A percentile compares a stretch with the other conserved stretches of the same genome.
Conservation (phyloP, 441 rosid genomes). For the Pelargonium cotyledonis region DNA sequence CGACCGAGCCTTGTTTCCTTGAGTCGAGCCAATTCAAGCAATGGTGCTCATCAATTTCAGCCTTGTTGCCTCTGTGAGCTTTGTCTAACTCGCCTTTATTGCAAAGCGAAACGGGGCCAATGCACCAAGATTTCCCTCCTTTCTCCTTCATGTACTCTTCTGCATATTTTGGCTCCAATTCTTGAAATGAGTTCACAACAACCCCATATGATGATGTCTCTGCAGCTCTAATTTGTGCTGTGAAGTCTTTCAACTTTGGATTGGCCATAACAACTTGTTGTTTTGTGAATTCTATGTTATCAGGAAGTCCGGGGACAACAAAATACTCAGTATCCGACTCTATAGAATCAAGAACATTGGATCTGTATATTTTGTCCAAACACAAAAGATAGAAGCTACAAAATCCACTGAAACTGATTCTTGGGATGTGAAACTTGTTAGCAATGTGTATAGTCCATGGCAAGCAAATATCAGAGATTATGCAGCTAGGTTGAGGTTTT, state of each 20-base stretch:
- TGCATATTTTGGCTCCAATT: constrained; percentile 28
- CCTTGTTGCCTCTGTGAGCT: constrained; percentile 30
- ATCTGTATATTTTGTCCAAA: constrained; percentile 7
- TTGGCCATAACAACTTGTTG: constrained; percentile 24
- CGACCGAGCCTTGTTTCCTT: constrained; percentile 21
- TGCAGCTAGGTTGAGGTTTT: constrained; percentile 29
- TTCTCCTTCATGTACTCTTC: constrained; percentile 18
- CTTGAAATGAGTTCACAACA: constrained; percentile 34
- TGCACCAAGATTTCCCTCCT: constrained; percentile 27
- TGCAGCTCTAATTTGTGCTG: constrained; percentile 20
- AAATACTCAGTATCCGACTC: constrained; percentile 29
- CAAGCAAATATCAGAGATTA: constrained; percentile 27
- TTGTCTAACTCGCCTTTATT: constrained; percentile 23
- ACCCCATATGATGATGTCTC: constrained; percentile 21
- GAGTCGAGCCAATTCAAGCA: constrained; percentile 35
- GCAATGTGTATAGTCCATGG: constrained; percentile 28
- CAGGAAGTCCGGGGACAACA: constrained; percentile 41
- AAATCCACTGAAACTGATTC: constrained; percentile 29
- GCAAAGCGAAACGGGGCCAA: constrained; percentile 39
- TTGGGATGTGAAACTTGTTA: constrained; percentile 32
- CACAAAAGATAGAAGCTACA: constrained; percentile 33
- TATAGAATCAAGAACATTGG: constrained; percentile 16
- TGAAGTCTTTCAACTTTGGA: constrained; percentile 23
- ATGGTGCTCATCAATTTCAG: constrained; percentile 14
- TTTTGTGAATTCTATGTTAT: constrained; percentile 34